Conservation (phyloP, 768 basidiomycete species). For the Pilatotrama ljubarskyi region DNA sequence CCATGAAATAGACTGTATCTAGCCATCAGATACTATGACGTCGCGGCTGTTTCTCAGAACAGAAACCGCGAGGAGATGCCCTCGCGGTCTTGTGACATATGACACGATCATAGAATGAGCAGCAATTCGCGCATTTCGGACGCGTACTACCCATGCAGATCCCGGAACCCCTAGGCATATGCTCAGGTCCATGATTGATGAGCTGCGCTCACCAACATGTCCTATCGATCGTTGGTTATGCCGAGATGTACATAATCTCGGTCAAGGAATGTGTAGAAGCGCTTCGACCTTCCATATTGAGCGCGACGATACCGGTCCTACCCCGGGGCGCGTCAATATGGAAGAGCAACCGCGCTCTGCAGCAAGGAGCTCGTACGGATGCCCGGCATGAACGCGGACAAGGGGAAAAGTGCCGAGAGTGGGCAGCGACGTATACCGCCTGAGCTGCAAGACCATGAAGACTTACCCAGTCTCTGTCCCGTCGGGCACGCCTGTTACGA, state of each 20-base stretch:
- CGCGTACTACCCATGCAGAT: not conserved
- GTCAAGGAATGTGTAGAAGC: not conserved
- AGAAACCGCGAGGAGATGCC: not conserved
- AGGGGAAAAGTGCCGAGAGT: not conserved
- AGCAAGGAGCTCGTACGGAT: not conserved
- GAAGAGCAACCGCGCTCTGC: not conserved
- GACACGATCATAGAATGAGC: too few species aligned
- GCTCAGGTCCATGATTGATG: not conserved
- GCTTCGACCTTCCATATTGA: constrained; percentile 10
- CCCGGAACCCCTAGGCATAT: not conserved
- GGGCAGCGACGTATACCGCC: not conserved
- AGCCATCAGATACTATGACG: too few species aligned
- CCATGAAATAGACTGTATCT: not conserved
- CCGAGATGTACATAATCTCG: constrained; percentile 16
- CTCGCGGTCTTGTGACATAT: constrained; percentile 4
- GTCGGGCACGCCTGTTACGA: constrained; percentile 92
- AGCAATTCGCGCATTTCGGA: too few species aligned
- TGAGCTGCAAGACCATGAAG: not conserved
- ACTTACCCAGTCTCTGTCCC: constrained; percentile 89
- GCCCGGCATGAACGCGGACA: not conserved
- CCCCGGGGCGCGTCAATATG: constrained; percentile 8
- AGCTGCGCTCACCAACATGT: constrained; percentile 11
- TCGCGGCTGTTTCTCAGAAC: too few species aligned
- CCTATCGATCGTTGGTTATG: constrained; percentile 13
- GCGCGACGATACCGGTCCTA: constrained; percentile 17